Base-by-base conservation (phyloP, 2,329 filamentous ascomycete species). In the Bipolaris sorokiniana region DNA sequence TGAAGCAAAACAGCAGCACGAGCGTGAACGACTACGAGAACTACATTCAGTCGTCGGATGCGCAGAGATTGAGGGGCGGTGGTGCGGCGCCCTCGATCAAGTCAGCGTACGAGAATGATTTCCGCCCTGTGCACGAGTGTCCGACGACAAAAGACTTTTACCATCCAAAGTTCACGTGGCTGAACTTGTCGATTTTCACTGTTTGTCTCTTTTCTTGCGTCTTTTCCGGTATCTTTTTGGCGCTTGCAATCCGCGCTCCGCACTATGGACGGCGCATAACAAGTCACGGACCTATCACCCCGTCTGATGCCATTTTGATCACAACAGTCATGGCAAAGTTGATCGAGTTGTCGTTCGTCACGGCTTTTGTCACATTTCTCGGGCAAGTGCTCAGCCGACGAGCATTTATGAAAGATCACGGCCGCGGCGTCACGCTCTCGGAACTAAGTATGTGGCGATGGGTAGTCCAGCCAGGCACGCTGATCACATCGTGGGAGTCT, bases 371-470 rank as follows among this genome's bases (percentile, higher is more conserved):
- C 1, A 84, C 88, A 0, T 90, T 90, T 52, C 72, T 93, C 0
- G 91, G 91, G 0, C 91, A 95, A 71, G 84, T 90, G 0, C 76
- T 94, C 15, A 91, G 86, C n/a, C 82, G 89, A 18, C 80, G 88
- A 52, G 88, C 90, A 0, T 83, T 91, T 53, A 82, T 83, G 22
- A 83, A 82, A 51, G 79, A 82, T 7, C 63, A 72, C 7, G 83
- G 86, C 0, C 77, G 79, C 2, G 90, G 90, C 2, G 83, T 93
- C 56, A 91, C 86, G 0, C 82, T 94, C 15, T 88, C 90, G 0
- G 90, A 94, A 68, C 85, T 93, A 79, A 88, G 84, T 15, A 92
- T 94, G 89, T 83, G 90, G 45, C 84, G 84, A 41, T 94, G 90
- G 90, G 71, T 82, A 5, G 76, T 80, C 16, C 76, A 80, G 73